These are phyloP conservation scores for Fusarium camptoceras DNA, from an alignment of 2,329 filamentous ascomycete species.

Conservation along the genomic window DNA sequence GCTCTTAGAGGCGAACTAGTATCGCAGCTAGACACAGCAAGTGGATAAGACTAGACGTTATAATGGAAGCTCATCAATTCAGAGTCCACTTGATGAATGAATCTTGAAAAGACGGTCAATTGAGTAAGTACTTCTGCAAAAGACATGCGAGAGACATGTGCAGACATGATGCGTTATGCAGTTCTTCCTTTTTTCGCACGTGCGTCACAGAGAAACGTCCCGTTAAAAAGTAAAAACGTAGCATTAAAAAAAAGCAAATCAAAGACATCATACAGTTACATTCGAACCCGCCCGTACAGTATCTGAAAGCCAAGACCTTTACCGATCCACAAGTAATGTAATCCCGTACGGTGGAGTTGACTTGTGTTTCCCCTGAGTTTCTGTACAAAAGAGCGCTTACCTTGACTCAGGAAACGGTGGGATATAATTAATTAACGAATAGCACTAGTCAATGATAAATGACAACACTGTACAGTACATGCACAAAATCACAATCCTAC, in stretches of 20 bases:
- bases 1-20: neutral
- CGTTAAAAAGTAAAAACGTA: neutral
- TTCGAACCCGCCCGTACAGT: conserved; percentile 1
- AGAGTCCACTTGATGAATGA: neutral
- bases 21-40: conserved; percentile 7
- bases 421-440: conserved; percentile 9
- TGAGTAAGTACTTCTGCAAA: neutral
- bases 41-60: conserved; percentile 14
- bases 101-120: conserved; percentile 15
- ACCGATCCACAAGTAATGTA: conserved; percentile 22
- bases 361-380: neutral
- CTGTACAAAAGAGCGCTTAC: neutral
- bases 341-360: conserved; percentile 1
- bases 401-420: conserved; percentile 24
- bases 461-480: conserved; percentile 2
- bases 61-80: conserved; percentile 4
- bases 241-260: conserved; percentile 9
- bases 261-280: conserved; percentile 22
- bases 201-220: conserved; percentile 10
- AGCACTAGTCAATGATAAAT: conserved; percentile 5
- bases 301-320: conserved; percentile 2
- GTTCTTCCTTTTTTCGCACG: conserved; percentile 24
- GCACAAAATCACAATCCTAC: conserved; percentile 1
- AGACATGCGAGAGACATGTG: neutral
- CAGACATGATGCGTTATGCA: neutral